phyloP scores from a whole-genome alignment of 768 basidiomycete genomes.

The Xanthoconium stramineum region DNA sequence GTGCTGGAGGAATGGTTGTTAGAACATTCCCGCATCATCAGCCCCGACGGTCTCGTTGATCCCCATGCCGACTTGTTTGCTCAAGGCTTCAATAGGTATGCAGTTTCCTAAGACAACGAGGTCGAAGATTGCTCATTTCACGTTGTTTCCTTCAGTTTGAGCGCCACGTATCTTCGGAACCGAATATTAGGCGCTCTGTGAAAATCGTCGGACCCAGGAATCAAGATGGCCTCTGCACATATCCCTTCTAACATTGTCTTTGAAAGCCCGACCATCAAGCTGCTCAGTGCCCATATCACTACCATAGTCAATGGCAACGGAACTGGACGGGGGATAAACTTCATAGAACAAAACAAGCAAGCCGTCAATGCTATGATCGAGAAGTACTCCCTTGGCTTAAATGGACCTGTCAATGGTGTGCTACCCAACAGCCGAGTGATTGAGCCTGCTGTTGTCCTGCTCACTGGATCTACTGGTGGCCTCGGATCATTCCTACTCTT shows the following conservation, averaged over 20 bases:
- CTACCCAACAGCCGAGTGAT: not conserved
- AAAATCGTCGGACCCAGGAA: conserved; percentile 27
- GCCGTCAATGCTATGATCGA: conserved; percentile 39
- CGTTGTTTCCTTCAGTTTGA: conserved; percentile 18
- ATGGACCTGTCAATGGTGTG: conserved; percentile 9
- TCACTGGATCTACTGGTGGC: too few species aligned
- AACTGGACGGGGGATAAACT: not conserved
- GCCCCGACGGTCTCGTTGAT: conserved; percentile 2
- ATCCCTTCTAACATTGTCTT: conserved; percentile 35
- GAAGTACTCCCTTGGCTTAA: conserved; percentile 33
- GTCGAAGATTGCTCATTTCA: not conserved
- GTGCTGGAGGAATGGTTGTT: conserved; percentile 27
- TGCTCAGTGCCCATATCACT: conserved; percentile 26
- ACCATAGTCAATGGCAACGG: conserved; percentile 4
- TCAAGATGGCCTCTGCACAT: conserved; percentile 22
- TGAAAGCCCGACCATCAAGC: conserved; percentile 39
- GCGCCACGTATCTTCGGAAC: conserved; percentile 30
- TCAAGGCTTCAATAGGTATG: conserved; percentile 39
- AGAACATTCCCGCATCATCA: conserved; percentile 21
- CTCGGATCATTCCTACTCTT: too few species aligned
- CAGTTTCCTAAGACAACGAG: not conserved
- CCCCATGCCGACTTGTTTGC: conserved; percentile 26
- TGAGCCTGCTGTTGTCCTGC: too few species aligned
- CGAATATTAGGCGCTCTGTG: conserved; percentile 25
- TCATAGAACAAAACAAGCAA: conserved; percentile 8